Evolutionary conservation across 805 yeast species (phyloP), one percentile per base, ranked within the genome.

Genomic region (Pichia occidentalis): DNA sequence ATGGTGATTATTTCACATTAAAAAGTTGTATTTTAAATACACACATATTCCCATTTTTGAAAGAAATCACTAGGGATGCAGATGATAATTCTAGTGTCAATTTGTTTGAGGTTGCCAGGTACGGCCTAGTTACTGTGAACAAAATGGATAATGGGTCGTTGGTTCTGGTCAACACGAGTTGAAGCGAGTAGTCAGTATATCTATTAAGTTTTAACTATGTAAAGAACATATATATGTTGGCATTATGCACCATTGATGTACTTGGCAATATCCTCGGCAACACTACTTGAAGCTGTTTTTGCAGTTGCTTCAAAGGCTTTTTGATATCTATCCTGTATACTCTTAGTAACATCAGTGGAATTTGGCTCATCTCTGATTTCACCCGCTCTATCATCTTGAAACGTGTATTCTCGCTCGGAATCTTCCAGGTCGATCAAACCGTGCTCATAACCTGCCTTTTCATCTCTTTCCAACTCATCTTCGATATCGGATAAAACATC

Each of bases 241-340:
- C 24, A 20, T 40, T 53, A 57, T 7, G 47, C 30, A 34, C 50
- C 49, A 29, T 53, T 52, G 19, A 82, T 77, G 53, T 81, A 80
- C 39, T 70, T 68, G 3, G 86, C 85, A 43, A 82, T 81, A 47
- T 71, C 73, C 55, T 80, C 86, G 6, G 87, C 87, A 6, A 86
- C 77, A 47, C 71, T 63, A 38, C 80, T 71, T 8, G 80, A 71
- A 4, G 82, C 78, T 6, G 69, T 55, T 53, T 78, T 80, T 3
- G 80, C 74, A 8, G 76, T 72, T 10, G 64, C 56, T 45, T 79
- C 85, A 44, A 83, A 72, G 3, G 94, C 92, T 26, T 69, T 70
- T 56, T 81, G 82, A 56, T 86, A 86, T 36, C 85, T 71, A 13
- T 71, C 68, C 54, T 83, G 86, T 30, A 85, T 59, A 3, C 63